A percentile compares a stretch with the other conserved stretches of the same genome.
phyloP scores from a whole-genome alignment of 768 basidiomycete genomes.

The Boletus rex-veris region DNA sequence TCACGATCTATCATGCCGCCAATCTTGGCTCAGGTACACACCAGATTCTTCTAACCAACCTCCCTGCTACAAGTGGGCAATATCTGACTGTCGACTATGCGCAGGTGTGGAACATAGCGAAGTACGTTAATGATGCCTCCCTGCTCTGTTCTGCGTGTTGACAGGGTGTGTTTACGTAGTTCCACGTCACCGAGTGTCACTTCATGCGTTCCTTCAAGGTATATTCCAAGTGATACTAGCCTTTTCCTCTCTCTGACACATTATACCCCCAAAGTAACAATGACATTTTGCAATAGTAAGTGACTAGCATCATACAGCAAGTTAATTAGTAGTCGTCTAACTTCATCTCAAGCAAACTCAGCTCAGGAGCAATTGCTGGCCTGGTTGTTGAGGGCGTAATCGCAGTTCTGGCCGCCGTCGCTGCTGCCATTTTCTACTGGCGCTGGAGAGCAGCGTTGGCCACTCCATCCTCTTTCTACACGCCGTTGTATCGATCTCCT shows the following conservation, averaged over 20 bases:
- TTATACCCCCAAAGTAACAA: neutral
- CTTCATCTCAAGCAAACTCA: conserved; percentile 8
- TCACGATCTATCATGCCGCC: conserved; percentile 30
- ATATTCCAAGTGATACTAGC: neutral
- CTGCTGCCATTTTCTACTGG: conserved; percentile 20
- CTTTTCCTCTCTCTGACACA: neutral
- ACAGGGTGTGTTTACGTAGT: neutral
- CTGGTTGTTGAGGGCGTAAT: conserved; percentile 14
- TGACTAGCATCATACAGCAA: neutral
- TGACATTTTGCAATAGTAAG: conserved; percentile 13
- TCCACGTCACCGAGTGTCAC: neutral
- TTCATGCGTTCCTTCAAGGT: conserved; percentile 2
- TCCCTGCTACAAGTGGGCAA: conserved; percentile 22
- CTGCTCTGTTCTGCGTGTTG: neutral
- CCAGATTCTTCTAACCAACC: conserved; percentile 32
- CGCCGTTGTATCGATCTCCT: conserved; percentile 1
- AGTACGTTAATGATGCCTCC: conserved; percentile 7
- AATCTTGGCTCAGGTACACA: conserved; percentile 41
- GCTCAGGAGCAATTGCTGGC: conserved; percentile 24
- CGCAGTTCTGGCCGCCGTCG: conserved; percentile 12
- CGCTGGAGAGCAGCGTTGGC: conserved; percentile 18
- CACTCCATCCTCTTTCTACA: neutral
- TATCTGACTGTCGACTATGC: conserved; percentile 35
- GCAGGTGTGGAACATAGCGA: conserved; percentile 16
- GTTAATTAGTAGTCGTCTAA: neutral